A percentile compares a stretch with the other conserved stretches of the same genome.
phyloP scores from a whole-genome alignment of 129 eudicot genomes.

The Tanacetum coccineum region DNA sequence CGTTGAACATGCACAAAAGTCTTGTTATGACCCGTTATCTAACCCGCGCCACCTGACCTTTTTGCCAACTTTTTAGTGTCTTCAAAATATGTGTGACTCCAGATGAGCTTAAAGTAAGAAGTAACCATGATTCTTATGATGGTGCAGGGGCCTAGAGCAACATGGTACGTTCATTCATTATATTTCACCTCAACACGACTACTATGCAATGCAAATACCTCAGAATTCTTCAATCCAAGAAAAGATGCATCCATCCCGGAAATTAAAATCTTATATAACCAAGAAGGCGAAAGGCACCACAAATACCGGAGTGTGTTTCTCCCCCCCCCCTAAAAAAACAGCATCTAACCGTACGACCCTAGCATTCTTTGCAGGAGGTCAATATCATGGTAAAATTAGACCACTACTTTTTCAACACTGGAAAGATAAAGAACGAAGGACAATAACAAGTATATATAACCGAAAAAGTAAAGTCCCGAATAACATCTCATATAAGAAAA shows the following conservation, averaged over 20 bases:
- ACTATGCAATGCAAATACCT: conserved; percentile 80
- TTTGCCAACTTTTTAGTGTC: not conserved
- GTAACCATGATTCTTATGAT: conserved; percentile 8
- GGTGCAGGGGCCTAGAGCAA: conserved; percentile 75
- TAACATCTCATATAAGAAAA: conserved; percentile 41
- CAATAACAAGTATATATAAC: conserved; percentile 44
- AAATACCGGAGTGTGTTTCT: conserved; percentile 30
- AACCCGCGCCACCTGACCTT: not conserved
- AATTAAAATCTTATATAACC: conserved; percentile 52
- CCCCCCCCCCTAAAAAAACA: too few relatives aligned
- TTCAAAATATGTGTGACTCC: not conserved
- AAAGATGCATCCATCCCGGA: conserved; percentile 80
- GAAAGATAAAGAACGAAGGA: conserved; percentile 72
- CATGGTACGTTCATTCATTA: conserved; percentile 75
- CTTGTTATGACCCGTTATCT: not conserved
- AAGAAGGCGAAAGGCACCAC: conserved; percentile 27
- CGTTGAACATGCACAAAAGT: too few relatives aligned
- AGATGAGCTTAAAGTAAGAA: not conserved
- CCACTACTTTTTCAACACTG: conserved; percentile 49
- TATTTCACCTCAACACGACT: conserved; percentile 74
- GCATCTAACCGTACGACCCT: conserved; percentile 55
- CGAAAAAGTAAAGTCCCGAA: conserved; percentile 44
- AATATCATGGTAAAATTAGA: conserved; percentile 60
- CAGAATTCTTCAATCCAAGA: conserved; percentile 75
- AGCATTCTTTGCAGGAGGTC: conserved; percentile 79